Evolutionary conservation across 2,329 filamentous ascomycete species (phyloP).

Genomic region (Dendryphion nanum): DNA sequence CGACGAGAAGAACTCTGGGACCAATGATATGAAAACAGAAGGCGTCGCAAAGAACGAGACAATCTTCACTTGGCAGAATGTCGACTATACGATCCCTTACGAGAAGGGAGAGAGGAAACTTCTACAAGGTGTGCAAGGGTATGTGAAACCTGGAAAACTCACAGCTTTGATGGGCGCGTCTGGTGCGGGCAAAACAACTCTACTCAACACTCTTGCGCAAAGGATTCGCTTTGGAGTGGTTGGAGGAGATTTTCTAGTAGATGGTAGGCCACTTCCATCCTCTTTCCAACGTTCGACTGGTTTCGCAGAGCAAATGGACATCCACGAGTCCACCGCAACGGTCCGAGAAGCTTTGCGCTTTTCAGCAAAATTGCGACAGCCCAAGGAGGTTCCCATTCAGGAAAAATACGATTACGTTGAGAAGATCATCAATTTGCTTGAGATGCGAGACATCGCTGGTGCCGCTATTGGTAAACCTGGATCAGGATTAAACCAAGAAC

Average conservation of each 20-base stretch:
- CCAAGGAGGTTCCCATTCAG: slow-evolving; percentile 54
- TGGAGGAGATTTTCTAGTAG: slow-evolving; percentile 46
- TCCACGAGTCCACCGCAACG: slow-evolving; percentile 61
- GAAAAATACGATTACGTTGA: slow-evolving; percentile 68
- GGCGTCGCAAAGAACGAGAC: slow-evolving; percentile 61
- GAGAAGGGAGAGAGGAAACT: slow-evolving; percentile 46
- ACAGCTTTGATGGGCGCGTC: slow-evolving; percentile 75
- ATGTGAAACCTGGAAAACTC: slow-evolving; percentile 87
- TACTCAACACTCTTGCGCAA: slow-evolving; percentile 40
- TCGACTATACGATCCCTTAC: slow-evolving; percentile 71
- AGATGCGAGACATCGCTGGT: slow-evolving; percentile 64
- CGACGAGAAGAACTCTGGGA: slow-evolving; percentile 22
- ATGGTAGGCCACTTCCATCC: slow-evolving; percentile 49
- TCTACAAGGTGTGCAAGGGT: slow-evolving; percentile 67
- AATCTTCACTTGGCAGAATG: slow-evolving; percentile 75
- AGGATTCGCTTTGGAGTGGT: slow-evolving; percentile 47
- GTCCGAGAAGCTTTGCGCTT: slow-evolving; percentile 65
- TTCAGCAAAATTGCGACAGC: slow-evolving; percentile 62
- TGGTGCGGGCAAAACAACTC: slow-evolving; percentile 46
- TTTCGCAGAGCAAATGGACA: slow-evolving; percentile 67
- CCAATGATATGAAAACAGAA: slow-evolving; percentile 32
- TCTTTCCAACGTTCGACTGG: slow-evolving; percentile 79
- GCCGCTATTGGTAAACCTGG: slow-evolving; percentile 61
- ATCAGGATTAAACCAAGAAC: slow-evolving; percentile 56
- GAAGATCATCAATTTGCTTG: slow-evolving; percentile 61